Conservation (phyloP, 345 rosid genomes). For the Reutealis trisperma region DNA sequence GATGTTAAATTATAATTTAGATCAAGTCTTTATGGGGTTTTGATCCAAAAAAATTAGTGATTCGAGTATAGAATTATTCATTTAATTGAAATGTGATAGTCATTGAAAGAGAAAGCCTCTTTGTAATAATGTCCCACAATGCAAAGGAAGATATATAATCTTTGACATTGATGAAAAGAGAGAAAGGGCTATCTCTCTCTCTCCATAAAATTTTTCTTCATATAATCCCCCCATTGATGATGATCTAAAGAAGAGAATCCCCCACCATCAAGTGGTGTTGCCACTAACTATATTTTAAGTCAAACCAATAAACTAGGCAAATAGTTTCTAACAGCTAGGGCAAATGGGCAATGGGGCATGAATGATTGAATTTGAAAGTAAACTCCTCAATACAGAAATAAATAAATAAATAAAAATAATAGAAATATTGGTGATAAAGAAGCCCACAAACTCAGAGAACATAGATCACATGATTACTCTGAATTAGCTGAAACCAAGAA, state of each 20-base stretch:
- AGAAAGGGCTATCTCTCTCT: background rate
- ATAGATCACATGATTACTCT: background rate
- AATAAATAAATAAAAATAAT: background rate
- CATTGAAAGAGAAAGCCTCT: background rate
- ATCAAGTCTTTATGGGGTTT: too few relatives aligned
- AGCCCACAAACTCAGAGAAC: background rate
- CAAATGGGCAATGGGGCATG: too few relatives aligned
- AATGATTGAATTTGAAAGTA: background rate
- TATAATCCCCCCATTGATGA: background rate
- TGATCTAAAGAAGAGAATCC: background rate
- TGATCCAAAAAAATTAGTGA: too few relatives aligned
- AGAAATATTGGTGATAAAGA: too few relatives aligned
- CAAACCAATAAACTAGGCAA: constrained; percentile 5
- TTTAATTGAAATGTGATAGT: too few relatives aligned
- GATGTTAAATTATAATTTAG: too few relatives aligned
- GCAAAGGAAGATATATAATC: background rate
- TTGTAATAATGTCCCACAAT: background rate
- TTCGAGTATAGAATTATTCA: too few relatives aligned
- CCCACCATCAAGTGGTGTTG: constrained; percentile 8
- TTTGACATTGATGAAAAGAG: background rate
- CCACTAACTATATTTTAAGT: constrained; percentile 11
- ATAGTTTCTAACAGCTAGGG: background rate
- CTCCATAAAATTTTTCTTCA: background rate
- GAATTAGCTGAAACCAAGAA: background rate
- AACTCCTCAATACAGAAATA: background rate